Conservation (phyloP, 768 basidiomycete genomes). For the Russula sp. region DNA sequence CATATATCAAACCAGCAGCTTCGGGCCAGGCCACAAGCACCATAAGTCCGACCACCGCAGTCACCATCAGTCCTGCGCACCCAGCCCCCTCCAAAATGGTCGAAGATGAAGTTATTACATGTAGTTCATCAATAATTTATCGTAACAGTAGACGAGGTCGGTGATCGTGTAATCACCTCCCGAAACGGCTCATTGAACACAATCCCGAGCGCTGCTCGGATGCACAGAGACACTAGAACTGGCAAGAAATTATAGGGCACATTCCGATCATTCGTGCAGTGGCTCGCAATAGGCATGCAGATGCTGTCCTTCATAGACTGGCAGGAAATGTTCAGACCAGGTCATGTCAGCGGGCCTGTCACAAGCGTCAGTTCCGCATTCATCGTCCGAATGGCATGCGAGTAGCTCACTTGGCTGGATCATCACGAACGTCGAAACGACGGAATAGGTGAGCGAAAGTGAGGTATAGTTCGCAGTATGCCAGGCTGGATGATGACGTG, state of each 20-base stretch:
- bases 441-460: slow-evolving; percentile 22
- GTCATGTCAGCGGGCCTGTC: slow-evolving; percentile 8
- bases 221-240: background rate
- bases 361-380: background rate
- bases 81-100: too few species aligned
- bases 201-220: background rate
- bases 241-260: background rate
- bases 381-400: background rate
- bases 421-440: slow-evolving; percentile 21
- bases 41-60: too few species aligned
- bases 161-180: background rate
- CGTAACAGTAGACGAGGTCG: background rate
- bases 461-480: slow-evolving; percentile 22
- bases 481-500: slow-evolving; percentile 12
- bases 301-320: slow-evolving; percentile 12
- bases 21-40: too few species aligned
- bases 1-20: too few species aligned
- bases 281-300: slow-evolving; percentile 15
- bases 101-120: background rate
- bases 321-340: slow-evolving; percentile 14
- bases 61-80: too few species aligned
- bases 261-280: background rate
- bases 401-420: background rate
- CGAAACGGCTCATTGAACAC: background rate
- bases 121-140: background rate